Conservation (phyloP, 2,329 filamentous ascomycete species). For the Xylogone sp. region DNA sequence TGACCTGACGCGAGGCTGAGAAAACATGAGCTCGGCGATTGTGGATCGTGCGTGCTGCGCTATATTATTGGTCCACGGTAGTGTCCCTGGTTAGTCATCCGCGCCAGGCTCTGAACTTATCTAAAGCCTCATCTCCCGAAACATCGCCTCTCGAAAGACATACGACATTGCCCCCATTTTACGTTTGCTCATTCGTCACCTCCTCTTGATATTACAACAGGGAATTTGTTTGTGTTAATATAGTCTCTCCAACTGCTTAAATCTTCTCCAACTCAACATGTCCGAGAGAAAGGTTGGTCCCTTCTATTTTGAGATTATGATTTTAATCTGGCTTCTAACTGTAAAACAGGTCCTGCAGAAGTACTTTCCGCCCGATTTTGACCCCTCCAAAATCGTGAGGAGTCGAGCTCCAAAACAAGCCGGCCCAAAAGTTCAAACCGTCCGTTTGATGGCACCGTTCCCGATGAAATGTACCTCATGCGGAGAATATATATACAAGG, state of each 20-base stretch:
- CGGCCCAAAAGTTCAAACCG: conserved; percentile 78
- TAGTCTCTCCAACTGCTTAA: not conserved
- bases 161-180: too few species aligned
- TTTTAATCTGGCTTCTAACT: too few species aligned
- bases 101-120: not conserved
- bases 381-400: conserved; percentile 75
- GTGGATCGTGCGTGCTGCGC: too few species aligned
- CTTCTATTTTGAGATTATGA: too few species aligned
- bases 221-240: too few species aligned
- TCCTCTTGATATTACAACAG: too few species aligned
- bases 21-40: too few species aligned
- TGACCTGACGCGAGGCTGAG: not conserved
- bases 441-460: conserved; percentile 88
- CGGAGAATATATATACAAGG: conserved; percentile 85
- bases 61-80: not conserved
- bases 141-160: not conserved
- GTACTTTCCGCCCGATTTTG: conserved; percentile 75
- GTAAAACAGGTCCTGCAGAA: conserved; percentile 68
- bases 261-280: conserved; percentile 45
- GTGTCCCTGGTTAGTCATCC: not conserved
- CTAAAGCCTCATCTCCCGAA: not conserved
- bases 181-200: too few species aligned
- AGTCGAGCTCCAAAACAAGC: conserved; percentile 65
- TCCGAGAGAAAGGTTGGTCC: conserved; percentile 86
- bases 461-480: conserved; percentile 68